These are phyloP conservation scores for Chaetomidium leptoderma DNA, from an alignment of 495 filamentous ascomycete genomes.

Conservation along the genomic window DNA sequence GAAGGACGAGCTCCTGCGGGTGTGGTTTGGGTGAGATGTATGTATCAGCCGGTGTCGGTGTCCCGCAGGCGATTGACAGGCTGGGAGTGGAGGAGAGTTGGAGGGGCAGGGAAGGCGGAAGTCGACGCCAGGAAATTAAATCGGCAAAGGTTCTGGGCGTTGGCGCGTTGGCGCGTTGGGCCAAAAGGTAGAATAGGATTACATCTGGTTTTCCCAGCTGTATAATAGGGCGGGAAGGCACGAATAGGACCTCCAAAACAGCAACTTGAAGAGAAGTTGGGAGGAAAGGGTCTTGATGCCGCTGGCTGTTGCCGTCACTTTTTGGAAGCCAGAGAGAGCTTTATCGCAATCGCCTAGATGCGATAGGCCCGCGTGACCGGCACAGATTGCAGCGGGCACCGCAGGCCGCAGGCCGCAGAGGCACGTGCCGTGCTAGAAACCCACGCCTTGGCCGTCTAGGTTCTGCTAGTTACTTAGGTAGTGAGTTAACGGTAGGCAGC, in stretches of 20 bases:
- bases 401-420: too few relatives aligned
- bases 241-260: neutral
- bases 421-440: conserved; percentile 29
- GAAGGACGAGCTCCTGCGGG: neutral
- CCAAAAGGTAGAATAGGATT: neutral
- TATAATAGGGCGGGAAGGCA: neutral
- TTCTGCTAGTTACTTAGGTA: too few relatives aligned
- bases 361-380: conserved; percentile 34
- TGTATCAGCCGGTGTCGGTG: neutral
- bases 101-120: conserved; percentile 1
- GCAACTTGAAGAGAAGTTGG: neutral
- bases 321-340: conserved; percentile 19
- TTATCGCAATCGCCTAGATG: conserved; percentile 28
- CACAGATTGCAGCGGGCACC: conserved; percentile 24
- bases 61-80: neutral
- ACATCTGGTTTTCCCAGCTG: conserved; percentile 1
- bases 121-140: neutral
- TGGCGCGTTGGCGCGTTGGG: conserved; percentile 5
- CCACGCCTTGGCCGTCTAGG: neutral
- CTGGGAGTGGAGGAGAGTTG: neutral
- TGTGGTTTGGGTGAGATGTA: neutral
- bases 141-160: neutral
- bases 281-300: conserved; percentile 5
- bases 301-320: conserved; percentile 17
- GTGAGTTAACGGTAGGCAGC: too few relatives aligned